Evolutionary conservation across 108 stramenopile genomes (phyloP).

Genomic region (Hondaea fermentalgiana): DNA sequence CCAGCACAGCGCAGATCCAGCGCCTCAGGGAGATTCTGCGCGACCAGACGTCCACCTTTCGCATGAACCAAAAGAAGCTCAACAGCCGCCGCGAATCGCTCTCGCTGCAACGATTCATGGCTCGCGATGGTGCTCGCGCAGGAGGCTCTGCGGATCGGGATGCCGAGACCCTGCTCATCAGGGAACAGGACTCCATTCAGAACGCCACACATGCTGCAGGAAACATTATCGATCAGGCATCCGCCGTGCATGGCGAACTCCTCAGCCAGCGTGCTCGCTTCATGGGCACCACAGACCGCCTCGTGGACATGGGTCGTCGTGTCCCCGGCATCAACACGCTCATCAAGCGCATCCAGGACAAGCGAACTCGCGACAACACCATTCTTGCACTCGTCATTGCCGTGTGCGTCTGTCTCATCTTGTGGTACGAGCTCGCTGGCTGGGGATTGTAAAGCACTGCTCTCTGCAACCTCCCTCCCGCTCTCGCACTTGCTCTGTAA

Average conservation of each 20-base stretch:
- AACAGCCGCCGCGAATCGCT: neutral
- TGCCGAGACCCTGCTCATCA: neutral
- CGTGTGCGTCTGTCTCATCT: neutral
- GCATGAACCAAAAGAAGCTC: neutral
- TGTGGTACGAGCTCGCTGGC: neutral
- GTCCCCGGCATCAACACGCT: neutral
- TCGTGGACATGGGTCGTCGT: neutral
- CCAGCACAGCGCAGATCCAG: constrained; percentile 14
- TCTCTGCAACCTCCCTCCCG: no score
- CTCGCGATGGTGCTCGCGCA: neutral
- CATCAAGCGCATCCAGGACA: neutral
- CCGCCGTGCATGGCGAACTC: neutral
- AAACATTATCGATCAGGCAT: neutral
- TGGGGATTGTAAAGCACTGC: neutral
- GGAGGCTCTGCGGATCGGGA: neutral
- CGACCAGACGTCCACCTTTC: constrained; percentile 2
- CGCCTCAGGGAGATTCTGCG: neutral
- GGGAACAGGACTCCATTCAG: neutral
- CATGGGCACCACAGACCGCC: neutral
- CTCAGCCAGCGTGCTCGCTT: neutral
- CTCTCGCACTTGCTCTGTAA: no score
- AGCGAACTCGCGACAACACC: constrained; percentile 1
- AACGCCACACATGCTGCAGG: neutral
- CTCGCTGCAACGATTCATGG: neutral
- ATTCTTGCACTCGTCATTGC: neutral